Percentiles rank a stretch among this genome's conserved stretches.
These are phyloP conservation scores for Lachnellula arida DNA, from an alignment of 2,329 filamentous ascomycete genomes.

Conservation along the genomic window DNA sequence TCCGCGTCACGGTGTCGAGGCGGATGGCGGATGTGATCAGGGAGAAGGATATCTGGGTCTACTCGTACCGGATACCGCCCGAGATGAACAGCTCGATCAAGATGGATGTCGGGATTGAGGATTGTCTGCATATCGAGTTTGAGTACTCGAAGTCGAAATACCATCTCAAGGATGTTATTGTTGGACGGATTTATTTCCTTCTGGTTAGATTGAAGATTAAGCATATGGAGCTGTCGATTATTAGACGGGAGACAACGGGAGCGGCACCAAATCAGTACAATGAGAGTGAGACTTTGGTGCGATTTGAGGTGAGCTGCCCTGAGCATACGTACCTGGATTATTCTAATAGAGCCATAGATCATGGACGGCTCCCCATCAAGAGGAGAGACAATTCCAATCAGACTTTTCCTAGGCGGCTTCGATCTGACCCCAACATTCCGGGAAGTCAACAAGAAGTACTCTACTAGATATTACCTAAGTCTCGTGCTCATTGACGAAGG, in stretches of 20 bases:
- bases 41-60: conserved; percentile 99
- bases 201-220: conserved; percentile 98
- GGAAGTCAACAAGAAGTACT: conserved; percentile 99
- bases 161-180: conserved; percentile 97
- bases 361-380: conserved; percentile 35
- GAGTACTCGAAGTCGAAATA: conserved; percentile 99
- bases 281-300: conserved; percentile 94
- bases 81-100: conserved; percentile 99
- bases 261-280: conserved; percentile 98
- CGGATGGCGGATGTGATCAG: conserved; percentile 97
- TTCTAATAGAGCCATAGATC: conserved; percentile 40
- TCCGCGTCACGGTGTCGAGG: conserved; percentile 91
- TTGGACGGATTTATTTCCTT: conserved; percentile 96
- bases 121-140: conserved; percentile 98
- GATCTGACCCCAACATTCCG: conserved; percentile 97
- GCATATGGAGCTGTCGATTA: conserved; percentile 99
- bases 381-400: conserved; percentile 90
- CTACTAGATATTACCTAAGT: conserved; percentile 94
- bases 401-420: conserved; percentile 94
- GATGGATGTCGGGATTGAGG: conserved; percentile 99
- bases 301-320: conserved; percentile 69
- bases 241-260: conserved; percentile 92
- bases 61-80: conserved; percentile 94
- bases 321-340: neutral
- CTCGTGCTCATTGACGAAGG: conserved; percentile 94